Base-by-base conservation (phyloP, 2,329 filamentous ascomycete species). In the Xylaria sp. region DNA sequence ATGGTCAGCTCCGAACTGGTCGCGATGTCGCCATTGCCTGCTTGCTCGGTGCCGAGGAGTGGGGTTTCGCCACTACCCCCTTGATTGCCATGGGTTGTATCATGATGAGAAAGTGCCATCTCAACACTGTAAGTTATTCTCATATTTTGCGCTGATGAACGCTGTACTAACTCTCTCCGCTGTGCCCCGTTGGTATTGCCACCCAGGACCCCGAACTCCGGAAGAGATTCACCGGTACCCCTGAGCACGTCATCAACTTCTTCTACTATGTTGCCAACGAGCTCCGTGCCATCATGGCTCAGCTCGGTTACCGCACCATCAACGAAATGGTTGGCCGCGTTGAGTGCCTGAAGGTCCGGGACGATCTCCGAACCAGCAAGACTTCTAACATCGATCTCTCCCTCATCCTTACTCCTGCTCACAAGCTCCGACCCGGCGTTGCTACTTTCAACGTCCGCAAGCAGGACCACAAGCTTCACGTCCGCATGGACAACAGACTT, bases 241-340 rank as follows among this genome's bases (percentile, higher is more conserved):
- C 93, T 9, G 93, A 97, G 78, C 91, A 97, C 69, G 92, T 96
- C 59, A 97, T 97, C 76, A 97, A 97, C 82, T 97, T 97, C 81
- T 96, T 96, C 79, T 97, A 97, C 79, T 97, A 97, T 71, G 83
- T 97, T 55, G 90, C 93, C 67, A 97, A 97, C 72, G 93, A 97
- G 79, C 85, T 97, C 60, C 88, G 93, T 72, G 91, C 92, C 42
- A 96, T 97, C 76, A 97, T 97, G 93, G 92, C 93, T 54, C 91
- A 90, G 77, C 86, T 97, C 69, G 93, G 93, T 67, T 91, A 96
- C 84, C 88, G 93, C 66, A 96, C 90, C 62, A 89, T 97, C 73
- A 97, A 97, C 73, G 93, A 97, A 75, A 97, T 97, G 93, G 91
- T 97, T 70, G 93, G 93, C 18, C 91, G 89, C 66, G 93, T 91